Evolutionary conservation across 371 early-diverging fungal species (phyloP), one percentile per base, ranked within the genome.

Genomic region (Mortierella sp.): DNA sequence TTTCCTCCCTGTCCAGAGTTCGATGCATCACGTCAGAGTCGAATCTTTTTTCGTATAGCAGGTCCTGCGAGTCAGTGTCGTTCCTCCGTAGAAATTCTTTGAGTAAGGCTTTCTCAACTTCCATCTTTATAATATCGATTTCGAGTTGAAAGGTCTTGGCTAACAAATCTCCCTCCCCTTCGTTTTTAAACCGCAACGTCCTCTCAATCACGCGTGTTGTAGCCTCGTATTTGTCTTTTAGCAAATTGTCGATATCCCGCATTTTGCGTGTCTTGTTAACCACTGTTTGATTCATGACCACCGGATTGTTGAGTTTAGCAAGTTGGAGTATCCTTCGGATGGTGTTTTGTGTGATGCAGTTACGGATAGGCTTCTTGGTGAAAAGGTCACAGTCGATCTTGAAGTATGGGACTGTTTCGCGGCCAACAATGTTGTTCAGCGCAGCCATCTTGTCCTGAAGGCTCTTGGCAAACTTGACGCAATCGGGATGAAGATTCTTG

Each of bases 381-480:
- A 35, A 59, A n/a, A 65, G 52, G 18, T 65, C 52, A 28, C 64
- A 64, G 60, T 72, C 72, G 66, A 72, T 72, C n/a, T 52, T 14
- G 37, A 72, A 64, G 61, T 72, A 66, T 22, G 58, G 64, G 28
- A 24, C 45, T 5, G 47, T 45, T 24, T 58, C 43, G 5, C 65
- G 64, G 6, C 66, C 60, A 14, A 72, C n/a, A 30, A 65, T 60
- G 6, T 26, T 30, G 52, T 65, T 35, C 2, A 72, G 61, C 11
- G 47, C n/a, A 5, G 4, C 11, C 16, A 28, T 64, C 45, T 64
- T 63, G 26, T 58, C 59, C 2, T 43, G n/a, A 1, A 70, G 30
- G 24, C 22, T 35, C 28, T 24, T 24, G 20, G 14, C 2, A 58
- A 57, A 63, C n/a, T 64, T 49, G 1, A 5, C n/a, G 1, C 43